A percentile compares a stretch with the other conserved stretches of the same genome.
Evolutionary conservation across 768 basidiomycete genomes (phyloP).

Genomic region (Leccinellum rugosiceps): DNA sequence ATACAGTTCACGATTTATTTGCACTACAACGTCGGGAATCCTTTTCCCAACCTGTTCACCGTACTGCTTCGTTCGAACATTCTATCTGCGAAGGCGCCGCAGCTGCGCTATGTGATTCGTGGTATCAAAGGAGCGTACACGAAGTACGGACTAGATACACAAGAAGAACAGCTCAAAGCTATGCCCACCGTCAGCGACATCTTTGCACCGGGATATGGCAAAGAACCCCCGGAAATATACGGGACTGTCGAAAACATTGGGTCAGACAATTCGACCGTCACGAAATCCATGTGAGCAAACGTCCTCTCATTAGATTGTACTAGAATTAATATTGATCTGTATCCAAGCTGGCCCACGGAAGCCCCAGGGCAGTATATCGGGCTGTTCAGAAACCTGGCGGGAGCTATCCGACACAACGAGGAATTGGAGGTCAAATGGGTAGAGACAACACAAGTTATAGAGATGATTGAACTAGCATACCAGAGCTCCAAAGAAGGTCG

Average conservation of each 20-base stretch:
- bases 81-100: slow-evolving; percentile 61
- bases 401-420: slow-evolving; percentile 52
- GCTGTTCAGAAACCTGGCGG: slow-evolving; percentile 65
- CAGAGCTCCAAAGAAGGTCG: slow-evolving; percentile 61
- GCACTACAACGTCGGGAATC: slow-evolving; percentile 43
- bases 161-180: slow-evolving; percentile 72
- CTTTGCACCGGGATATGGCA: slow-evolving; percentile 48
- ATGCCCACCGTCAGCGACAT: slow-evolving; percentile 47
- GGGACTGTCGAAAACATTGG: slow-evolving; percentile 58
- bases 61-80: slow-evolving; percentile 67
- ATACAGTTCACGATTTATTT: slow-evolving; percentile 50
- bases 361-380: slow-evolving; percentile 56
- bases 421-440: slow-evolving; percentile 67
- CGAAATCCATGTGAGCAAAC: slow-evolving; percentile 32
- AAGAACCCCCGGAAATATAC: slow-evolving; percentile 61
- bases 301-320: slow-evolving; percentile 22
- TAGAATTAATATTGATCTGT: slow-evolving; percentile 8
- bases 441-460: slow-evolving; percentile 67
- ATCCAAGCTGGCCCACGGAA: slow-evolving; percentile 58
- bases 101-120: slow-evolving; percentile 69
- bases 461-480: slow-evolving; percentile 74
- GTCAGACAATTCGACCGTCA: slow-evolving; percentile 38
- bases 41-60: slow-evolving; percentile 52
- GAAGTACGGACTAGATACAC: slow-evolving; percentile 75
- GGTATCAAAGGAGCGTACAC: slow-evolving; percentile 69